Percentiles rank a stretch among this genome's conserved stretches.
Conservation (phyloP, 305 asterid species). For the Solanum hybrid region DNA sequence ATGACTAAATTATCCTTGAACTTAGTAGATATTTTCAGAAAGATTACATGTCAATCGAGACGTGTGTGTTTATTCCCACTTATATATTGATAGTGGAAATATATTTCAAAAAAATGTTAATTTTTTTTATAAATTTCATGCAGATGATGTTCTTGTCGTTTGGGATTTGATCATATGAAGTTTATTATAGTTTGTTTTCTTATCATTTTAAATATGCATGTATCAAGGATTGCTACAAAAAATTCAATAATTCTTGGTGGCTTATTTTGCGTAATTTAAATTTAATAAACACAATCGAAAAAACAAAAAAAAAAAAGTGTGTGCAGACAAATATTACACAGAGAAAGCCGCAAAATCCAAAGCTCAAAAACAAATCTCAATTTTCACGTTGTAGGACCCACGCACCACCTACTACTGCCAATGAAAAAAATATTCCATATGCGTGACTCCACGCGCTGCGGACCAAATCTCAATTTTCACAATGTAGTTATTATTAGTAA, state of each 20-base stretch:
- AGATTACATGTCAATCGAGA: too few species aligned
- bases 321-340: background rate
- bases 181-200: too few species aligned
- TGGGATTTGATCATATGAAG: background rate
- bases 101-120: background rate
- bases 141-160: background rate
- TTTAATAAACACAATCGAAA: too few species aligned
- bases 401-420: background rate
- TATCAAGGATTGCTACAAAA: background rate
- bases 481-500: too few species aligned
- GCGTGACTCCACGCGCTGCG: background rate
- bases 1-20: too few species aligned
- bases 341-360: background rate
- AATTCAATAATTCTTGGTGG: too few species aligned
- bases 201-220: background rate
- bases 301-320: too few species aligned
- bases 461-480: too few species aligned
- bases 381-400: background rate
- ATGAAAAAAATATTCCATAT: background rate
- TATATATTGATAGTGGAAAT: too few species aligned
- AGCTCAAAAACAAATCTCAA: background rate
- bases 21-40: too few species aligned
- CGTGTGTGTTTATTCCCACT: too few species aligned
- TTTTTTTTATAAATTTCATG: background rate
- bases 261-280: too few species aligned